Evolutionary conservation across 2,329 filamentous ascomycete genomes (phyloP).

Genomic region (Raffaelea arxii): DNA sequence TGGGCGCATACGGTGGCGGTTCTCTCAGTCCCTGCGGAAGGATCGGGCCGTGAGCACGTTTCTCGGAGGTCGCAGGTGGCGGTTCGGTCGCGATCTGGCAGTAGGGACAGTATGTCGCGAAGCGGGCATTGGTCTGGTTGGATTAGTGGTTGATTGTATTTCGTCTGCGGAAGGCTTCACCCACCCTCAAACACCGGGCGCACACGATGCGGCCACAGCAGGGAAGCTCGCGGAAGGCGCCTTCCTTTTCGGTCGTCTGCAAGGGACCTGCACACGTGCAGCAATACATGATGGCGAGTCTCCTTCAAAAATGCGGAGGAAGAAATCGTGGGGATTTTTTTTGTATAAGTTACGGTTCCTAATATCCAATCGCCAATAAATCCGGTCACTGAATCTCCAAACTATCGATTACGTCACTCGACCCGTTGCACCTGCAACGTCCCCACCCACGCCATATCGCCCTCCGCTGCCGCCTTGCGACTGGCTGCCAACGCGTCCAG

Average conservation of each 20-base stretch:
- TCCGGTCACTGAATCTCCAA: too few species aligned
- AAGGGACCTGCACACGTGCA: constrained; percentile 62
- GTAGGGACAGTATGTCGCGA: constrained; percentile 59
- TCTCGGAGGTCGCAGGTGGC: not conserved
- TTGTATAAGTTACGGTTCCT: too few species aligned
- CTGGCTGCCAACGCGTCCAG: constrained; percentile 57
- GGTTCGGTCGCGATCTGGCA: constrained; percentile 60
- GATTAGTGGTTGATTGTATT: not conserved
- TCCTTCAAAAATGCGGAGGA: too few species aligned
- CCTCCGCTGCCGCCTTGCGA: constrained; percentile 6
- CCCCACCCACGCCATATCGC: constrained; percentile 12
- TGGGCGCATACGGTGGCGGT: constrained; percentile 50
- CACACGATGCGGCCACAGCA: constrained; percentile 68
- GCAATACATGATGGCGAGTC: constrained; percentile 40
- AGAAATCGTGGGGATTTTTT: too few species aligned
- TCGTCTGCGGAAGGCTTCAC: constrained; percentile 11
- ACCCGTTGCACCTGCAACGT: not conserved
- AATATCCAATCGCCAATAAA: too few species aligned
- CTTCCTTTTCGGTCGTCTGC: constrained; percentile 28
- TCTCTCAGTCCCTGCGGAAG: constrained; percentile 54
- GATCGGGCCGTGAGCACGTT: constrained; percentile 17
- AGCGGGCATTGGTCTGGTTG: constrained; percentile 52
- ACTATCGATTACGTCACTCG: too few species aligned
- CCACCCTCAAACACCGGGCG: constrained; percentile 55
- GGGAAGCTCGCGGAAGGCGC: constrained; percentile 50